A percentile compares a stretch with the other conserved stretches of the same genome.
These are phyloP conservation scores for Sphaerobolus stellatus DNA, from an alignment of 1,284 basidiomycete genomes.

Conservation along the genomic window DNA sequence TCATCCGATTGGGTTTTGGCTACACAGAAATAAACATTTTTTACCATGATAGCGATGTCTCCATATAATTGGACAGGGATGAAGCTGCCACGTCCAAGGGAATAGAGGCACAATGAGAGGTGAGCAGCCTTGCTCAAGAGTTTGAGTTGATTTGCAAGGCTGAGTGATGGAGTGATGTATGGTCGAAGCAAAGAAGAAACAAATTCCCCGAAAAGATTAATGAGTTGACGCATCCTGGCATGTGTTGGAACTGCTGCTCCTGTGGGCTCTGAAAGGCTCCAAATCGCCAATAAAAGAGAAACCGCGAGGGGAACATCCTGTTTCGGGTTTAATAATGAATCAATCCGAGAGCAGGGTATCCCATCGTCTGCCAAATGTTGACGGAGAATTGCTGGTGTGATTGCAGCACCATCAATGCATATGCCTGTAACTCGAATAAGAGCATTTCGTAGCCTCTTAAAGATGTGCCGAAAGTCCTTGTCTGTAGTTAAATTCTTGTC, in stretches of 20 bases:
- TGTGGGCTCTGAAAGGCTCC: constrained; percentile 22
- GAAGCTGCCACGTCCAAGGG: not conserved
- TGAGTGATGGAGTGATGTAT: constrained; percentile 34
- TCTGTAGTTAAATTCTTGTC: constrained; percentile 35
- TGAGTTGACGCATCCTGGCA: not conserved
- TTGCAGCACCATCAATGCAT: constrained; percentile 20
- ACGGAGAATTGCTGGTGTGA: constrained; percentile 26
- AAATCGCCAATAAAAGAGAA: constrained; percentile 28
- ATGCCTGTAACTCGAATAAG: constrained; percentile 27
- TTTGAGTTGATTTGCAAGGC: constrained; percentile 34
- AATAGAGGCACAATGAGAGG: constrained; percentile 25
- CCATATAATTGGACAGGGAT: not conserved
- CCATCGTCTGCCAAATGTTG: constrained; percentile 21
- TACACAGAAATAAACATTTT: constrained; percentile 28
- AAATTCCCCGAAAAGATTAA: constrained; percentile 19
- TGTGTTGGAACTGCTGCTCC: not conserved
- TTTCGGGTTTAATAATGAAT: constrained; percentile 29
- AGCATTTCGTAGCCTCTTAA: constrained; percentile 33
- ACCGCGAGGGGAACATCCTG: constrained; percentile 33
- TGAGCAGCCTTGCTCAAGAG: constrained; percentile 36
- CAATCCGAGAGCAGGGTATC: constrained; percentile 15
- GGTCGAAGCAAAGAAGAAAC: constrained; percentile 29
- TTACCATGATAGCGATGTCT: not conserved
- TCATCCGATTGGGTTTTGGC: constrained; percentile 37
- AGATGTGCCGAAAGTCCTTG: constrained; percentile 36